Evolutionary conservation across 2,329 filamentous ascomycete species (phyloP).

Genomic region (Teratosphaeria pseudoeucalypti): DNA sequence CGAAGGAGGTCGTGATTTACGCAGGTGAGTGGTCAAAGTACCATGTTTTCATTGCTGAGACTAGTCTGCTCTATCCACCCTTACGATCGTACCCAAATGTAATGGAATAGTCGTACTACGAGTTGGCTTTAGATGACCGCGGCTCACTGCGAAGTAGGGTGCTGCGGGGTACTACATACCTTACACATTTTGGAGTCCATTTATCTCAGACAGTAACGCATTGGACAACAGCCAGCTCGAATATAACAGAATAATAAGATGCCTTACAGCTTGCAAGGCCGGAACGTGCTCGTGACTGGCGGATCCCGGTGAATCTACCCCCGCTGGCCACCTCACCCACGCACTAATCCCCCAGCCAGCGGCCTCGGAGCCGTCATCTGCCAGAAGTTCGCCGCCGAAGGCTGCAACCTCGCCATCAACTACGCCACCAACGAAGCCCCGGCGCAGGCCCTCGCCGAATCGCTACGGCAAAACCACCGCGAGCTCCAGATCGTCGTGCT

Average conservation of each 20-base stretch:
- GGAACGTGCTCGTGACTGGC: slow-evolving; percentile 55
- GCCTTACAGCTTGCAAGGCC: slow-evolving; percentile 51
- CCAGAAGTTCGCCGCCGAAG: slow-evolving; percentile 56
- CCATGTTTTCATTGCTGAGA: too few relatives aligned
- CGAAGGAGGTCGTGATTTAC: too few relatives aligned
- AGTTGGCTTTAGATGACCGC: background rate
- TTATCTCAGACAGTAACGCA: background rate
- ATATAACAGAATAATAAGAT: slow-evolving; percentile 27
- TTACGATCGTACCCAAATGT: too few relatives aligned
- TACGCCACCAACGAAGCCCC: slow-evolving; percentile 53
- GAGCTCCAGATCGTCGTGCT: slow-evolving; percentile 44
- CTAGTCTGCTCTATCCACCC: too few relatives aligned
- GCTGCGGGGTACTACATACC: background rate
- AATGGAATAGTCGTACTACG: background rate
- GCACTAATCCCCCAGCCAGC: slow-evolving; percentile 31
- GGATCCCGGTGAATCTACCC: slow-evolving; percentile 45
- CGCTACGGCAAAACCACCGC: slow-evolving; percentile 42
- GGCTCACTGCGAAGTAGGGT: background rate
- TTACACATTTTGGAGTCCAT: background rate
- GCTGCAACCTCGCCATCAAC: slow-evolving; percentile 63
- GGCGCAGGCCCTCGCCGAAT: slow-evolving; percentile 48
- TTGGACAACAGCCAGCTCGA: background rate
- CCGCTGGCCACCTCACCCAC: background rate
- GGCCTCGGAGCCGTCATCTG: slow-evolving; percentile 62
- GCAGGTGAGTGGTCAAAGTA: too few relatives aligned